Evolutionary conservation across 169 alveolate genomes (phyloP), one percentile per base, ranked within the genome.

Genomic region (Blepharisma undulans): DNA sequence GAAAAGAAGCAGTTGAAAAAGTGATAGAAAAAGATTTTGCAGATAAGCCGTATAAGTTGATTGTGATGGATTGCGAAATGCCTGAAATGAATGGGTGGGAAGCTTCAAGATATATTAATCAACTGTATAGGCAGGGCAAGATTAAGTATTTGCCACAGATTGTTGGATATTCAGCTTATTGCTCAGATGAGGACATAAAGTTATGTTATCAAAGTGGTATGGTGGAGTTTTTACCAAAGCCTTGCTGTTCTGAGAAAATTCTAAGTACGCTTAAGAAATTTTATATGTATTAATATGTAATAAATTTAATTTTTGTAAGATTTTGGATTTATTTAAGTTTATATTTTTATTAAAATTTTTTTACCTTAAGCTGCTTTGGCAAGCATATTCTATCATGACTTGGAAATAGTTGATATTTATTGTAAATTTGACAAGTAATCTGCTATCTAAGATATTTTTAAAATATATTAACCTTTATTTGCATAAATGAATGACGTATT

Each of bases 21-120:
- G 78, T 84, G 8, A 29, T 32, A 29, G 30, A 79, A 29, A 25
- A 74, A 4, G 80, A 74, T 5, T 74, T 8, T 25, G 61, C 6
- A n/a, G 78, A 84, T 4, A 84, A 84, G 18, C 33, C 30, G 7
- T 48, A 25, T 30, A 29, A 25, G 19, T 48, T 32, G 27, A 72
- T 84, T n/a, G 77, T 84, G 12, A 48, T 84, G 89, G 89, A 84
- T n/a, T 84, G 89, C 16, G 89, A 84, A 33, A 84, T 84, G 89
- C 79, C 74, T 36, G 78, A 21, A 25, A 32, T 84, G 30, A 22
- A 34, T n/a, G 89, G 89, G 10, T 84, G 77, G 74, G 74, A 84
- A 22, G 78, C 77, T 48, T 22, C 89, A 16, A 32, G 60, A n/a
- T 21, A 33, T 21, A 32, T 84, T 25, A n/a, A 84, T 25, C 27